Base-by-base conservation (phyloP, 2,329 filamentous ascomycete genomes). In the Cercospora berteroae region DNA sequence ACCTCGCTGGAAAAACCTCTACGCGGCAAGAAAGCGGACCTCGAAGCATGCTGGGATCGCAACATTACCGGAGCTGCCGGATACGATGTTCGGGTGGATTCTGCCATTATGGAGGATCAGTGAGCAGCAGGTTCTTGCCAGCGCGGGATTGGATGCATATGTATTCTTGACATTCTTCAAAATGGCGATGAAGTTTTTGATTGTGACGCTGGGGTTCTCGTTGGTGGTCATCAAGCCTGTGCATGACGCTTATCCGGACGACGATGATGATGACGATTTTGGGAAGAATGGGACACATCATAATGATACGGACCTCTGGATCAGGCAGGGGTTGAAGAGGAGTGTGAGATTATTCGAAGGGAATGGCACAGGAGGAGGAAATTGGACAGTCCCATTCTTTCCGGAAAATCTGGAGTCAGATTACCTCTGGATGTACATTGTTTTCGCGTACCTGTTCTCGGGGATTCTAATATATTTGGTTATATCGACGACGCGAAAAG, bases 121-220 rank as follows among this genome's bases (percentile, higher is more conserved):
- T 1, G 94, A 98, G 72, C 89, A 96, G 76, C 91, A 98, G 79
- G 88, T 99, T 4, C 84, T 99, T 63, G 89, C 91, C 16, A 94
- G 93, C 20, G 94, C 94, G 18, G 95, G 95, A 0, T 86, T 99
- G 60, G 95, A 99, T 82, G 95, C 95, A 60, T 99, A 92, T 81
- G 95, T 97, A 71, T 97, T 99, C 77, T 84, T 99, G 13, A 87
- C 90, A 16, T 99, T 99, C 80, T 98, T 97, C 84, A 96, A 94
- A 78, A 95, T 98, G 88, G 90, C 94, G 12, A 91, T 93, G 71
- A 92, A 90, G 69, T 90, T 97, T 73, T 89, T 98, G 60, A 82
- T 87, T 16, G 82, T 91, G 61, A 90, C 96, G 74, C 87, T 95
- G 65, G 88, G 97, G 79, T 93, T 98, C 75, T 90, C 94, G 29